Base-by-base conservation (phyloP, 2,329 filamentous ascomycete genomes). In the Aspergillus pseudonomiae region DNA sequence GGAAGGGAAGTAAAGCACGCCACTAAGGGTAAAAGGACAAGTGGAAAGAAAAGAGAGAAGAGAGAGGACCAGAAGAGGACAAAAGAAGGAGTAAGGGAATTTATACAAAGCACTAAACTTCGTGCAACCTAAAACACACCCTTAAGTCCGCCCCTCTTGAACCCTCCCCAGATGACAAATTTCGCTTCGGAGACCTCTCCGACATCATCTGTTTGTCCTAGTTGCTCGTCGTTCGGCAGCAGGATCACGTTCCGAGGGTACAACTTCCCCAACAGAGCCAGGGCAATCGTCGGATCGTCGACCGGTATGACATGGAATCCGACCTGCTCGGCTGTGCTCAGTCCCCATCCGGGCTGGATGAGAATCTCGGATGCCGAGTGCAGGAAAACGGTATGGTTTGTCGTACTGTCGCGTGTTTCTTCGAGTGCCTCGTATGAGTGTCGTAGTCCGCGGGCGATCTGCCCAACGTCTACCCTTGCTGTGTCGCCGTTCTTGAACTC, bases 231-330 rank as follows among this genome's bases (percentile, higher is more conserved):
- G 12, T 19, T 6, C 30, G 64, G 62, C 6, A 71, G 53, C 7
- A 68, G 26, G 1, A 72, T 59, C 1, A 71, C 65, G 45, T 73
- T 73, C 34, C 64, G 68, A 3, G 70, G 71, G 54, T 72, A 73
- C 11, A 73, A 16, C 57, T 62, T 70, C 11, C 70, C 71, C 30
- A 72, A 24, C 2, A 71, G 52, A 3, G 70, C 70, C 24, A 71
- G 26, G 3, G 65, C 62, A 11, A 71, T 34, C 10, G 68, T 28
- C 6, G 57, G 53, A 12, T 68, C 63, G 3, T 54, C 14, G 4
- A 52, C 48, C 0, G 66, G 61, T 9, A 72, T 69, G 6, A 72
- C 57, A 65, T 73, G 70, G 6, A 72, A 41, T 6, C 67, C 68
- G 1, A 61, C 65, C 4, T 63, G n/a, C 4, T 62, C 19, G 2